Conservation (phyloP, 257 asterid genomes). For the Coffea canephora region DNA sequence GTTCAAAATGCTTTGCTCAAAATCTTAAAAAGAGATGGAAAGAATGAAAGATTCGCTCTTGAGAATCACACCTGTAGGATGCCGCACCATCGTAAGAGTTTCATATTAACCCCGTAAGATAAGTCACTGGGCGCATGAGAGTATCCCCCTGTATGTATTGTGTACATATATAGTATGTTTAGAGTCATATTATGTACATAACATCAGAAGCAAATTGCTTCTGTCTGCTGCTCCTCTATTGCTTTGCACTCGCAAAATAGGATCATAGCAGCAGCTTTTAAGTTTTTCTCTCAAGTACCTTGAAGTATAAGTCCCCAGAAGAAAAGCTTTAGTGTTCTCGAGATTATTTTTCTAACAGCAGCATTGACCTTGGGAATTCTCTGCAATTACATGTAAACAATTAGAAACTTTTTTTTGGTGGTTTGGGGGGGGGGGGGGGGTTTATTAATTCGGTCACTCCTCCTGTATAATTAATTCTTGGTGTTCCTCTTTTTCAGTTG, state of each 20-base stretch:
- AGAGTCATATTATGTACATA: too few species aligned
- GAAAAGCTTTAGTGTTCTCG: slow-evolving; percentile 79
- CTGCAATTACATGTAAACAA: slow-evolving; percentile 28
- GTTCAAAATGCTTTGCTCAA: background rate
- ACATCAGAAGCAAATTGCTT: too few species aligned
- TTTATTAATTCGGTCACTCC: too few species aligned
- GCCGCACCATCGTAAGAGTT: slow-evolving; percentile 75
- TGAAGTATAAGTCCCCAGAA: slow-evolving; percentile 87
- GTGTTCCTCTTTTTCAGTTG: too few species aligned
- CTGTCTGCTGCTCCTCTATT: too few species aligned
- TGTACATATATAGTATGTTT: too few species aligned
- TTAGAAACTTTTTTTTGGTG: too few species aligned
- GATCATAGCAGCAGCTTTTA: background rate
- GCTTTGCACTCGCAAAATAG: background rate
- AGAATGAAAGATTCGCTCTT: slow-evolving; percentile 3
- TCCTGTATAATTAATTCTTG: too few species aligned
- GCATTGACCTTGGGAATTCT: slow-evolving; percentile 47
- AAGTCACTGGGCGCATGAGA: slow-evolving; percentile 77
- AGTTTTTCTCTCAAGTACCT: slow-evolving; percentile 27
- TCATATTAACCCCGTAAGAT: slow-evolving; percentile 73
- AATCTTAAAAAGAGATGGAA: background rate
- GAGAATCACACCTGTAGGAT: slow-evolving; percentile 73
- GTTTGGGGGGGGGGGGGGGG: too few species aligned
- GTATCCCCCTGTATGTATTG: slow-evolving; percentile 59
- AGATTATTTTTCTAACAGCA: slow-evolving; percentile 53